Base-by-base conservation (phyloP, 2,329 filamentous ascomycete genomes). In the Beauveria bassiana region DNA sequence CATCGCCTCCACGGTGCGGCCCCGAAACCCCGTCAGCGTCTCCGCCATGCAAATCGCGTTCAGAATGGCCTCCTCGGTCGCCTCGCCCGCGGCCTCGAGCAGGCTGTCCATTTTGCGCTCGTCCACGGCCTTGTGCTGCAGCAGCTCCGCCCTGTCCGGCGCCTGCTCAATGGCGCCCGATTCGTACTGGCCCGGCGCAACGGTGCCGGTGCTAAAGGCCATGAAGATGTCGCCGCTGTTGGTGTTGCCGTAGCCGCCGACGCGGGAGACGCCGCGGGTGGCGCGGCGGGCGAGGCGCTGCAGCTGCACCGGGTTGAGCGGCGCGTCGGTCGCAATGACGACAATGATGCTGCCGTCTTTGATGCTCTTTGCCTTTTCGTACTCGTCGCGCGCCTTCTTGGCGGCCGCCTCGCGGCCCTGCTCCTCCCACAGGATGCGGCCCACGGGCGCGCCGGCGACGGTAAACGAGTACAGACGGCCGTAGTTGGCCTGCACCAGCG, bases 291-390 rank as follows among this genome's bases (percentile, higher is more conserved):
- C 81, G 2, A 86, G 71, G 1, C 83, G 77, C 59, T 80, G 78
- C 5, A 85, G 78, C 66, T 86, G 82, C 5, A 75, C 72, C 1
- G 83, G 80, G 12, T 81, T 77, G 22, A 86, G 73, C 3, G 83
- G 83, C 1, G 83, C 83, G 66, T 85, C 80, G 1, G 85, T 87
- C 16, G 82, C 82, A 16, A 87, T 66, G 46, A 86, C 73, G 51
- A 83, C 73, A 64, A 87, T 82, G 67, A 86, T 85, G 62, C 81
- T 84, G 24, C 85, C 84, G 63, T 86, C 83, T 63, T 82, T 82
- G 61, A 78, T 78, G 51, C 80, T 79, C 66, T 81, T 77, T 64
- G 61, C 54, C 5, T 43, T 43, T 70, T 68, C 65, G n/a, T 70
- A 68, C 47, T 67, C 67, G 18, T 72, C 71, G 34, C 55, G 45